Percentiles rank a stretch among this genome's conserved stretches.
Evolutionary conservation across 1,284 basidiomycete species (phyloP).

Genomic region (Coniophora puteana): DNA sequence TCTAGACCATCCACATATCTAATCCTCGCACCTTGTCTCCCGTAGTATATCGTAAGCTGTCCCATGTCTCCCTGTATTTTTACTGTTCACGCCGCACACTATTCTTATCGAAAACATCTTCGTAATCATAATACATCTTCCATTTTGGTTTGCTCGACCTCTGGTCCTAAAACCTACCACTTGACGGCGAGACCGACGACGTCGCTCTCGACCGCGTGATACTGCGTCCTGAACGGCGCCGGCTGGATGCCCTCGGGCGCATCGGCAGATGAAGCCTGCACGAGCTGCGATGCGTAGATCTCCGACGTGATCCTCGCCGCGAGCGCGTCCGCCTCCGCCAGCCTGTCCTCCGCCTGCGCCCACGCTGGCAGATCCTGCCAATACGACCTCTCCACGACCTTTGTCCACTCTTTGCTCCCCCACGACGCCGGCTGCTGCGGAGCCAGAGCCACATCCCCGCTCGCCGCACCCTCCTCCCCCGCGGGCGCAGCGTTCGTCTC

Average conservation of each 20-base stretch:
- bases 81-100: conserved; percentile 9
- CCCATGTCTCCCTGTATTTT: conserved; percentile 11
- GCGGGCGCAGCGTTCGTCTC: conserved; percentile 33
- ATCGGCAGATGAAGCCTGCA: conserved; percentile 36
- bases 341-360: conserved; percentile 31
- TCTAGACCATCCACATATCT: too few species aligned
- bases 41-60: conserved; percentile 16
- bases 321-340: conserved; percentile 35
- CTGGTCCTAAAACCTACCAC: conserved; percentile 50
- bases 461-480: conserved; percentile 16
- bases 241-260: conserved; percentile 37
- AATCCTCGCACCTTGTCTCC: too few species aligned
- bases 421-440: conserved; percentile 44
- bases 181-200: conserved; percentile 78
- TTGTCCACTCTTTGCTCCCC: conserved; percentile 78
- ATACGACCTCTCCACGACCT: conserved; percentile 73
- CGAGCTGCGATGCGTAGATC: conserved; percentile 11
- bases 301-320: conserved; percentile 43
- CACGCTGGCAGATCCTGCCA: conserved; percentile 60
- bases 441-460: too few species aligned
- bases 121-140: neutral
- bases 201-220: conserved; percentile 86
- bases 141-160: conserved; percentile 1
- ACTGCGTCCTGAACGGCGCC: conserved; percentile 74
- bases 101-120: conserved; percentile 7